Evolutionary conservation across 805 yeast genomes (phyloP).

Genomic region (Metschnikowia continentalis): DNA sequence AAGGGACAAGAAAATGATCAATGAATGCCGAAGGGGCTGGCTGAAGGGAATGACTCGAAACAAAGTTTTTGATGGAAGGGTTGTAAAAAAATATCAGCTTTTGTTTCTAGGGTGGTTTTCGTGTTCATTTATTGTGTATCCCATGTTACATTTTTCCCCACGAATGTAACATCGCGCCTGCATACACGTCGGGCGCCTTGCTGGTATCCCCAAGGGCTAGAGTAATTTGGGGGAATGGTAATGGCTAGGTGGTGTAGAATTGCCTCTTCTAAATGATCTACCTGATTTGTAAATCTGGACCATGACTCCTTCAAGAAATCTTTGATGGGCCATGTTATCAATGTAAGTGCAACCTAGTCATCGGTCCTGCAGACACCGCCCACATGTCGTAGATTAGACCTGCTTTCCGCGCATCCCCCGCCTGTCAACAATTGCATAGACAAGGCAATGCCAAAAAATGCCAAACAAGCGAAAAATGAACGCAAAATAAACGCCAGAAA

Average conservation of each 20-base stretch:
- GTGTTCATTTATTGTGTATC: not conserved
- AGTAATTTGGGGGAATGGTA: too few relatives aligned
- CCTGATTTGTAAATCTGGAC: too few relatives aligned
- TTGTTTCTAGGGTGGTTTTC: not conserved
- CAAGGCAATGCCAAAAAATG: too few relatives aligned
- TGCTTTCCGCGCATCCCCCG: not conserved
- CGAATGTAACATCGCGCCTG: not conserved
- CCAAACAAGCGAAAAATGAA: too few relatives aligned
- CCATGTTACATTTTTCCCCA: slow-evolving; percentile 3
- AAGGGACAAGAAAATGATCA: too few relatives aligned
- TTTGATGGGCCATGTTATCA: too few relatives aligned
- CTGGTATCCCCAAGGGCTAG: too few relatives aligned
- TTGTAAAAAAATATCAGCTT: too few relatives aligned
- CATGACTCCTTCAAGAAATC: too few relatives aligned
- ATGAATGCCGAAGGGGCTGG: not conserved
- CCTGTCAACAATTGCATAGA: not conserved
- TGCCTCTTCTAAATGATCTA: too few relatives aligned
- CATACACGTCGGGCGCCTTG: not conserved
- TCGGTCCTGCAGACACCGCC: not conserved
- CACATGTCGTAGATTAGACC: not conserved
- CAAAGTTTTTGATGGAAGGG: not conserved
- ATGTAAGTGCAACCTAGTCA: not conserved
- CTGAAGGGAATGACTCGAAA: not conserved
- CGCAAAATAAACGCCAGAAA: too few relatives aligned
- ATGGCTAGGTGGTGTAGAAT: too few relatives aligned